Evolutionary conservation across 2,329 filamentous ascomycete species (phyloP).

Genomic region (Endothia cerciana): DNA sequence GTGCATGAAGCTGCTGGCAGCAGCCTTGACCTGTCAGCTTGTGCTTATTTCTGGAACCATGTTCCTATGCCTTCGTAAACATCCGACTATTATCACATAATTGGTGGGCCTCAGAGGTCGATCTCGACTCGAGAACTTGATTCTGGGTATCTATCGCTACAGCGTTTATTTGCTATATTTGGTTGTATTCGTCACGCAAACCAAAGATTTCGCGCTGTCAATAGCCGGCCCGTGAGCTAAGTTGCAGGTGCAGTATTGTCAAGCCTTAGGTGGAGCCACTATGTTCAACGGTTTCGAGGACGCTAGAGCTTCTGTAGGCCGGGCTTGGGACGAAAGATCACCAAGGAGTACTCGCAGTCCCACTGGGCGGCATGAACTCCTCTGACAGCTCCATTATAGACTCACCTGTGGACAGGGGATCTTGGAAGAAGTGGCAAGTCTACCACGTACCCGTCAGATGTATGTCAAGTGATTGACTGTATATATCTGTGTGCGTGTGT

Average conservation of each 20-base stretch:
- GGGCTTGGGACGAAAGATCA: not conserved
- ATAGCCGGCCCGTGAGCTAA: not conserved
- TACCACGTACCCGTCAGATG: not conserved
- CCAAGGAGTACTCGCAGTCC: not conserved
- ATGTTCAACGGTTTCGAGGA: not conserved
- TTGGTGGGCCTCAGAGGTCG: not conserved
- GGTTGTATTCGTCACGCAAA: not conserved
- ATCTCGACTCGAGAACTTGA: not conserved
- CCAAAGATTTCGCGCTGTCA: not conserved
- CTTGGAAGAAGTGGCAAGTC: not conserved
- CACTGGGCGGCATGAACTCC: too few relatives aligned
- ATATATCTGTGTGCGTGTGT: not conserved
- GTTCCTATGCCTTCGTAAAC: not conserved
- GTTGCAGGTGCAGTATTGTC: not conserved
- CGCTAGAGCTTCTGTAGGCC: not conserved
- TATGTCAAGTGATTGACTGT: not conserved
- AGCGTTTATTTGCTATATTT: not conserved
- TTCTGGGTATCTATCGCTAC: not conserved
- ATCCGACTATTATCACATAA: not conserved
- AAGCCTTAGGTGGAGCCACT: not conserved
- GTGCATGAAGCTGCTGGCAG: not conserved
- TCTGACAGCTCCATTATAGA: too few relatives aligned
- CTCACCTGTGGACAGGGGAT: too few relatives aligned
- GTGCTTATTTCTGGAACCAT: not conserved
- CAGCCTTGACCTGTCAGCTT: not conserved